Conservation (phyloP, 2,329 filamentous ascomycete species). For the Colletotrichum cordylinicola region DNA sequence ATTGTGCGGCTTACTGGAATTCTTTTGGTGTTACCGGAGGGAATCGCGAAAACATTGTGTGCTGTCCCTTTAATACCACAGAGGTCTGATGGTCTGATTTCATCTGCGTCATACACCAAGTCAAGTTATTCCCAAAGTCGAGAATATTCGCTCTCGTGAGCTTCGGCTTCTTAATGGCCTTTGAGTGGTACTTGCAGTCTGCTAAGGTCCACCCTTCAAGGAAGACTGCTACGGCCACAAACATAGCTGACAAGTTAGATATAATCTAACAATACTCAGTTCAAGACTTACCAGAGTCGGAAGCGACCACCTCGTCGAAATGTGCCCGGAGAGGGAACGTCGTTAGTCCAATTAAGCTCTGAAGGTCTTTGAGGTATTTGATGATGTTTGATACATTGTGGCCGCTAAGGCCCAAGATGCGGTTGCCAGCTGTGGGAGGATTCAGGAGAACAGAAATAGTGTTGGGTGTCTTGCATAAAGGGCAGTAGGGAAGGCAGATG, state of each 20-base stretch:
- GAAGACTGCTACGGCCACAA: background rate
- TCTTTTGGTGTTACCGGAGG: background rate
- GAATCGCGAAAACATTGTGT: background rate
- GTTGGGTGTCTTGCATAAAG: background rate
- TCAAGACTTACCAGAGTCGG: background rate
- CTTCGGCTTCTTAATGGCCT: background rate
- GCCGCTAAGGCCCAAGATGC: background rate
- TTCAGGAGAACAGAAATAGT: background rate
- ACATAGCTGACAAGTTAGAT: background rate
- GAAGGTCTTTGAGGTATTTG: background rate
- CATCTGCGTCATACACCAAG: background rate
- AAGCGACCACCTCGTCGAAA: background rate
- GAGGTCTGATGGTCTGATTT: background rate
- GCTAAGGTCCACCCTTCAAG: background rate
- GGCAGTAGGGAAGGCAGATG: background rate
- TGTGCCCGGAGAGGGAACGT: background rate
- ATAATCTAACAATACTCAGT: background rate
- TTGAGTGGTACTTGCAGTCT: background rate
- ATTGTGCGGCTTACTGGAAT: background rate
- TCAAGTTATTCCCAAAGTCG: background rate
- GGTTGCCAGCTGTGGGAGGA: background rate
- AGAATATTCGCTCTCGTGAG: background rate
- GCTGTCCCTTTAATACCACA: background rate
- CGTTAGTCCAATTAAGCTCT: background rate
- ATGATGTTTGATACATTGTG: background rate